These are phyloP conservation scores for Calocera viscosa DNA, from an alignment of 768 basidiomycete genomes.

Conservation along the genomic window DNA sequence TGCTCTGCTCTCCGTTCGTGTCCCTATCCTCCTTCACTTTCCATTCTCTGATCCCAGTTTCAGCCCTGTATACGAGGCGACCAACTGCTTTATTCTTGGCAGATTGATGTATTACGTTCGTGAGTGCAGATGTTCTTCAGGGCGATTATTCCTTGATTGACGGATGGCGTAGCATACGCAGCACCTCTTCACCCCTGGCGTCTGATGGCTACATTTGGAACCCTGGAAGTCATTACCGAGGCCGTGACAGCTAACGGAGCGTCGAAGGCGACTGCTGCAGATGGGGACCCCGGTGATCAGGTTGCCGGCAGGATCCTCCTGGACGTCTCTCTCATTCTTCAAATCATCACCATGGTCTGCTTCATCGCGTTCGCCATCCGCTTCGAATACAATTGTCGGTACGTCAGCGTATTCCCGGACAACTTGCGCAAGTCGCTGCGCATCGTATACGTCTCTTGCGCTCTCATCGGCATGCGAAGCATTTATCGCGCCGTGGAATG, in stretches of 20 bases:
- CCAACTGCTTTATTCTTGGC: background rate
- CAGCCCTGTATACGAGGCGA: background rate
- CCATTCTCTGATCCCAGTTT: background rate
- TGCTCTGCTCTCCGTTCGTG: background rate
- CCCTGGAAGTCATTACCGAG: background rate
- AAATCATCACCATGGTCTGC: background rate
- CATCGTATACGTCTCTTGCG: background rate
- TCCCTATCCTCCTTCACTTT: background rate
- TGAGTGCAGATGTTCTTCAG: background rate
- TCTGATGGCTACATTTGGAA: background rate
- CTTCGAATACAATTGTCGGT: background rate
- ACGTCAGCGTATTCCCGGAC: background rate
- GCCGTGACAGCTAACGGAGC: background rate
- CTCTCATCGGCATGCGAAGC: background rate
- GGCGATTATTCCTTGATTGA: background rate
- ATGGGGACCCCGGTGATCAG: no score
- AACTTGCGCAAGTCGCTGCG: background rate
- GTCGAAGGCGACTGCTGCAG: background rate
- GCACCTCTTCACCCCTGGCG: background rate
- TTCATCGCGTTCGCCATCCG: background rate
- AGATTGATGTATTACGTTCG: background rate
- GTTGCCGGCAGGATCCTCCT: background rate
- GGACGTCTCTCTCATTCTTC: background rate
- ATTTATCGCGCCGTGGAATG: constrained; percentile 1
- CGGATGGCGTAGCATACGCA: background rate